Percentiles rank a stretch among this genome's conserved stretches.
Evolutionary conservation across 345 rosid species (phyloP).

Genomic region (Moricandia moricandioides): DNA sequence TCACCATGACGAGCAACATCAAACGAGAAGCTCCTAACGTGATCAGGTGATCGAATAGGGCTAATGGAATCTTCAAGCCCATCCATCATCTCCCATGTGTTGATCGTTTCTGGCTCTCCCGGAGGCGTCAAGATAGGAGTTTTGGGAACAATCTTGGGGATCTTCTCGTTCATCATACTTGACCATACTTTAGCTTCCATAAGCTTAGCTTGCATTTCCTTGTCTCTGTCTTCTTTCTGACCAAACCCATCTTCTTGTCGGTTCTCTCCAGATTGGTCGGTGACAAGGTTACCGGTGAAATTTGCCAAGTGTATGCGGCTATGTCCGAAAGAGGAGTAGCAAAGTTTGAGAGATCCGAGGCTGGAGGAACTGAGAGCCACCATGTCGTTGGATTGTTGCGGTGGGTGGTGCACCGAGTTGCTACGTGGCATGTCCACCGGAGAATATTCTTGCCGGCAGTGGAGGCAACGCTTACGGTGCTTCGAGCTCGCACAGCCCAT

Average conservation of each 20-base stretch:
- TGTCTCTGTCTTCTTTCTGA: slow-evolving; percentile 8
- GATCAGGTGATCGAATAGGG: slow-evolving; percentile 45
- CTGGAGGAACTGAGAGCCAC: slow-evolving; percentile 73
- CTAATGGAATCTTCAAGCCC: slow-evolving; percentile 71
- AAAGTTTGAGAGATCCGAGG: slow-evolving; percentile 64
- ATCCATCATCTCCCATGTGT: slow-evolving; percentile 91
- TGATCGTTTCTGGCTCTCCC: slow-evolving; percentile 93
- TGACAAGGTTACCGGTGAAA: slow-evolving; percentile 15
- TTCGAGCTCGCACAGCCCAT: slow-evolving; percentile 93
- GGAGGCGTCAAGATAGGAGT: slow-evolving; percentile 84
- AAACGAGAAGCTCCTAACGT: too few species aligned
- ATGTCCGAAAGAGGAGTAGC: slow-evolving; percentile 35
- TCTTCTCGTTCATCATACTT: slow-evolving; percentile 66
- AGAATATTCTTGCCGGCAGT: slow-evolving; percentile 65
- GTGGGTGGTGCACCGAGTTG: slow-evolving; percentile 70
- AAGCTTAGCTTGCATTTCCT: slow-evolving; percentile 46
- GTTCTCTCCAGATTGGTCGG: slow-evolving; percentile 10
- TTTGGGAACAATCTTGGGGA: slow-evolving; percentile 57
- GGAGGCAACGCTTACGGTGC: slow-evolving; percentile 59
- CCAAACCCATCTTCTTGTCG: slow-evolving; percentile 23
- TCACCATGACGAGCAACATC: too few species aligned
- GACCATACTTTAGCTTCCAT: slow-evolving; percentile 94
- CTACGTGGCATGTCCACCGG: slow-evolving; percentile 59
- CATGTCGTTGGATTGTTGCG: slow-evolving; percentile 55
- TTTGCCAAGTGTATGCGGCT: slow-evolving; percentile 27